Evolutionary conservation across 2,329 filamentous ascomycete species (phyloP).

Genomic region (Aureobasidium lini): DNA sequence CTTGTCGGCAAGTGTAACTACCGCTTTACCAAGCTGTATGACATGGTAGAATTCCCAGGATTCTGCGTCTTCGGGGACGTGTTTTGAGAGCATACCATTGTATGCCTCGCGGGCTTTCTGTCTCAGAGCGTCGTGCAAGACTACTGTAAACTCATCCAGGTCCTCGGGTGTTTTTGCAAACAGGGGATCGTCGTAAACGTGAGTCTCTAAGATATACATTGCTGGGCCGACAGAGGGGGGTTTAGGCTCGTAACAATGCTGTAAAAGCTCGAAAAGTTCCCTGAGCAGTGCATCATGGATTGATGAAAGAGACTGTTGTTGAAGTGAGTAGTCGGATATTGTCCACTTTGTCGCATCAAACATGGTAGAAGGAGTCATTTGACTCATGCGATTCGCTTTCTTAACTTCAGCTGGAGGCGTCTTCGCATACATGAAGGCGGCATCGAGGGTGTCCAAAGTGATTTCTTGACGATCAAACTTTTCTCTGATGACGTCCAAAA

Average conservation of each 20-base stretch:
- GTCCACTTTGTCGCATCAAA: conserved; percentile 46
- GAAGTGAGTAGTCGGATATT: conserved; percentile 44
- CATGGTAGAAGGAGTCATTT: conserved; percentile 33
- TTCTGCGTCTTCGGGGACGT: conserved; percentile 71
- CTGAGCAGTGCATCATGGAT: conserved; percentile 77
- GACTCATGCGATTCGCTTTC: conserved; percentile 47
- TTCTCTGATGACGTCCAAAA: conserved; percentile 76
- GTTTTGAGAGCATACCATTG: conserved; percentile 65
- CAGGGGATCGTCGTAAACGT: conserved; percentile 69
- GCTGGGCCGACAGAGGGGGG: conserved; percentile 71
- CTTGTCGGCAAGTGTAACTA: conserved; percentile 76
- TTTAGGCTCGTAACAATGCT: conserved; percentile 84
- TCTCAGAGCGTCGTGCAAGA: conserved; percentile 64
- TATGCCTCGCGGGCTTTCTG: conserved; percentile 75
- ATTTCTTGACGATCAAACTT: conserved; percentile 83
- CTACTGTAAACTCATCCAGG: conserved; percentile 61
- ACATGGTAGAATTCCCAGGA: conserved; percentile 89
- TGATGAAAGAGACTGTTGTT: conserved; percentile 65
- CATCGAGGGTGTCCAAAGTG: conserved; percentile 71
- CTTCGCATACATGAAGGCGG: conserved; percentile 76
- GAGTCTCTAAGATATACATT: conserved; percentile 72
- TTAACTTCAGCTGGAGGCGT: conserved; percentile 55
- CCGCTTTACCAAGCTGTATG: conserved; percentile 77
- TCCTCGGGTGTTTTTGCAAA: conserved; percentile 68
- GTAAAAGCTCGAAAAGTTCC: conserved; percentile 80